Evolutionary conservation across 148 eudicot genomes (phyloP).

Genomic region (Silene conica): DNA sequence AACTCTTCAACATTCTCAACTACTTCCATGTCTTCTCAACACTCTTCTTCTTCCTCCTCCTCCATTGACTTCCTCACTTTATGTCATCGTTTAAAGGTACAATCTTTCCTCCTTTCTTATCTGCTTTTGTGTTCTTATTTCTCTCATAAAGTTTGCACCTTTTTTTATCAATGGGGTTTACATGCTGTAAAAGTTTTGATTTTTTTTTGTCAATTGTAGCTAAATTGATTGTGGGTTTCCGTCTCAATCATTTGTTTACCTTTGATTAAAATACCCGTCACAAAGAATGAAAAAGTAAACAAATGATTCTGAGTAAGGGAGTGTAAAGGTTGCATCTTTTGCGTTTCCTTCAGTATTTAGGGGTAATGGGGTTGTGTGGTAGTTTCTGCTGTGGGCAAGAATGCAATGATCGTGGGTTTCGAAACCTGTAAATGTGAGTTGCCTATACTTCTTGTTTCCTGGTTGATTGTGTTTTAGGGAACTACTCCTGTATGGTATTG

Average conservation of each 20-base stretch:
- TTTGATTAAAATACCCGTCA: no score
- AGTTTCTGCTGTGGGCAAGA: neutral
- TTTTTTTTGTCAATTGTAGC: neutral
- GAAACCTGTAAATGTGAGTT: neutral
- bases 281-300: no score
- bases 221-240: neutral
- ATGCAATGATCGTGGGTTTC: neutral
- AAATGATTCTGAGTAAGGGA: no score
- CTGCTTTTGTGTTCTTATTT: no score
- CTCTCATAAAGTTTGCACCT: neutral
- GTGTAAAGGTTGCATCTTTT: neutral
- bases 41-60: slow-evolving; percentile 41
- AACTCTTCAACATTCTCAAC: neutral
- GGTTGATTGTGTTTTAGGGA: neutral
- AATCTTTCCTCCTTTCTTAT: neutral
- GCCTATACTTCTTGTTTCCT: neutral
- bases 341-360: neutral
- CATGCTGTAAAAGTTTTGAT: neutral
- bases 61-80: slow-evolving; percentile 84
- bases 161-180: neutral
- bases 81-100: slow-evolving; percentile 79
- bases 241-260: no score
- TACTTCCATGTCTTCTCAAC: slow-evolving; percentile 24
- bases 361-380: neutral
- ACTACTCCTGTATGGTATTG: neutral